Evolutionary conservation across 2,329 filamentous ascomycete genomes (phyloP), one percentile per base, ranked within the genome.

Genomic region (Arachnomyces sp.): DNA sequence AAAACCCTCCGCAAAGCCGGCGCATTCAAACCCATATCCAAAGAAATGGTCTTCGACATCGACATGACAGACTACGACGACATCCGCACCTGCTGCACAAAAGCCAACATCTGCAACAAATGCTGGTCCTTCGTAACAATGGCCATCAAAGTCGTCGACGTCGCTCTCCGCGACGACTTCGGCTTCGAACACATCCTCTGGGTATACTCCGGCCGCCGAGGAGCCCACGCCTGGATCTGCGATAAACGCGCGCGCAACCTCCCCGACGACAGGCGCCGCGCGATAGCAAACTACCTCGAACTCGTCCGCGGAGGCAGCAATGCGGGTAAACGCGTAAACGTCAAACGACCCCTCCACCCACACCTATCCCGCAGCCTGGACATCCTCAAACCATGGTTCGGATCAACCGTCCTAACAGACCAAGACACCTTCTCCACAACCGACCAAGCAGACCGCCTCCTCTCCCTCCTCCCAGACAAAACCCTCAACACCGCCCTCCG

Each of bases 21-120:
- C 35, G 79, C 85, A 7, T 95, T 98, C 67, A 83, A 82, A 48
- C 90, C 92, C 0, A 63, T 95, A 25, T 76, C 84, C 41, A 98
- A 98, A 62, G 92, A 98, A 62, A 70, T 98, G 30, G 94, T 94
- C 53, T 96, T 98, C 63, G 92, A 98, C 82, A 96, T 98, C 55
- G 92, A 98, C 76, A 76, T 98, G 76, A 96, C 92, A 40, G 92
- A 96, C 66, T 98, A 98, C 65, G 92, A 98, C 60, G 87, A 94
- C 49, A 85, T 98, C 49, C 81, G 92, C 51, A 95, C 89, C 18
- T 98, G 92, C 66, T 98, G 92, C 61, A 80, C 82, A 54, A 89
- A 90, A 59, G 87, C 90, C 7, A 93, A 85, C 52, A 96, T 98
- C 49, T 98, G 92, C 61, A 74, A 72, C 49, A 92, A 89, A 60